Evolutionary conservation across 169 alveolate species (phyloP).

Genomic region (Plasmodium ovale): DNA sequence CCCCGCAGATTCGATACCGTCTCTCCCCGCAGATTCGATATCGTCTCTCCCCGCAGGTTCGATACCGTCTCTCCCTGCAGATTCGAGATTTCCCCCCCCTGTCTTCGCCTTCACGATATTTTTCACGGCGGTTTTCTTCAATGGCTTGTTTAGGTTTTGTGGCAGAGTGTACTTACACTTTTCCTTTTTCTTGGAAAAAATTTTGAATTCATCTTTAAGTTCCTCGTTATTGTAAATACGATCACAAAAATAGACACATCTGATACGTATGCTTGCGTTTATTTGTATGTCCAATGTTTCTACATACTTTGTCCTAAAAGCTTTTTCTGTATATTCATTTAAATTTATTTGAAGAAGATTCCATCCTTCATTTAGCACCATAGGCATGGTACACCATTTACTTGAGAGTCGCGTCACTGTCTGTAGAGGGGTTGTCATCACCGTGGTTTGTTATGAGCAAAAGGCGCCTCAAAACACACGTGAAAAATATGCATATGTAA

Average conservation of each 20-base stretch:
- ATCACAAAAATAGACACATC: constrained; percentile 97
- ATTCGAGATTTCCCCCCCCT: neutral
- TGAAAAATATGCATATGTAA: too few species aligned
- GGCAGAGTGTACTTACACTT: constrained; percentile 43
- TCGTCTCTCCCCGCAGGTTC: neutral
- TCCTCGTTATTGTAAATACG: constrained; percentile 92
- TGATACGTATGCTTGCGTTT: constrained; percentile 96
- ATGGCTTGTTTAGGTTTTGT: constrained; percentile 18
- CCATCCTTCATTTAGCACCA: constrained; percentile 98
- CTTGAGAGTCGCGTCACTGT: constrained; percentile 69
- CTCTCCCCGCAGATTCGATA: neutral
- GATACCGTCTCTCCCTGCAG: neutral
- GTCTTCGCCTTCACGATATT: constrained; percentile 7
- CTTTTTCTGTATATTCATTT: constrained; percentile 97
- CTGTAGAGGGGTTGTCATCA: too few species aligned
- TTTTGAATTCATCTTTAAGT: constrained; percentile 79
- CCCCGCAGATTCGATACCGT: neutral
- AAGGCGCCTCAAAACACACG: too few species aligned
- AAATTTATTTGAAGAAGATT: constrained; percentile 96
- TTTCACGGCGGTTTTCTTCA: constrained; percentile 37
- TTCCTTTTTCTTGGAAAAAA: constrained; percentile 46
- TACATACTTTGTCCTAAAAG: constrained; percentile 97
- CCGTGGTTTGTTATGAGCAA: too few species aligned
- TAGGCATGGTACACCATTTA: constrained; percentile 94
- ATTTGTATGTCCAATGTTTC: constrained; percentile 96